Evolutionary conservation across 2,329 filamentous ascomycete species (phyloP), one percentile per base, ranked within the genome.

Genomic region (Alternaria brassicae): DNA sequence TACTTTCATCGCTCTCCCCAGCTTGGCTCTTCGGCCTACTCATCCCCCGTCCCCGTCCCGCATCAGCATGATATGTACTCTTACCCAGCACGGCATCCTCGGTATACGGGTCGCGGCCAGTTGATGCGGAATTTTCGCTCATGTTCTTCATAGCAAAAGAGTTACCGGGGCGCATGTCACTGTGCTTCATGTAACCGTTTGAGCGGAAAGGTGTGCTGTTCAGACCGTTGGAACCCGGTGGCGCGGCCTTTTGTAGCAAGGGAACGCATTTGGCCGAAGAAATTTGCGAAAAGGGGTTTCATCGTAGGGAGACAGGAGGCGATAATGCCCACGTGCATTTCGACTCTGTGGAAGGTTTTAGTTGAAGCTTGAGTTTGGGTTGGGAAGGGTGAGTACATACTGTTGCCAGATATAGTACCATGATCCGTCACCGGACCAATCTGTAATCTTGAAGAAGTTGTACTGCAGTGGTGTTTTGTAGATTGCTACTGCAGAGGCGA

Each of bases 301-400:
- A 73, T 65, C 3, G 72, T 71, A 9, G 72, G 72, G 1, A 75
- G 66, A 36, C 68, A 72, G 30, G 71, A 70, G 10, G 71, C 72
- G 32, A 69, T 69, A 49, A 75, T 72, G n/a, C 72, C 71, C 9
- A 74, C 60, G 58, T 74, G 65, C 63, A 75, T 67, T 47, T 75
- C 72, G n/a, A 75, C 68, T 39, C 66, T 69, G 30, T 15, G 15
- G 15, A 10, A 56, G 70, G 60, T n/a, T 47, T 54, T 1, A 53
- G 27, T 5, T 2, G 2, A 36, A 34, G 44, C 7, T 30, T n/a
- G 27, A 23, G 6, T 2, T 5, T 6, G 23, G 15, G 3, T 13
- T 34, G 7, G n/a, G 6, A 6, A n/a, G 13, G 9, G 15, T 1
- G 15, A 17, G 0, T 15, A 56, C 67, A 17, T 63, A 70, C 67